phyloP scores from a whole-genome alignment of 495 filamentous ascomycete genomes.

The Tuber indicum region DNA sequence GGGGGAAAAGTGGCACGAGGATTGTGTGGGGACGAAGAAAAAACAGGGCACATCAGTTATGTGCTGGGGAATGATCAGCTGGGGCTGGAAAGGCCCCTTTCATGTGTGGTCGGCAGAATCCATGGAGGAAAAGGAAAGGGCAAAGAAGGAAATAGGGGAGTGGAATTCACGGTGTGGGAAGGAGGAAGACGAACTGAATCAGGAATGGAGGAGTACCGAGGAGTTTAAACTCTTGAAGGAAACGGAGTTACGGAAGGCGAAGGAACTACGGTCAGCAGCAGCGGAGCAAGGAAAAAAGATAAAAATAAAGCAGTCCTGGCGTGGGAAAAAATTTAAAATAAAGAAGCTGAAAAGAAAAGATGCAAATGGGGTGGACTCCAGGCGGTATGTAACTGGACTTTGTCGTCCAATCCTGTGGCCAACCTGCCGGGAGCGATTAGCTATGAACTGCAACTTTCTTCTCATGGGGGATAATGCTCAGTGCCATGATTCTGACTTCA shows the following conservation, averaged over 20 bases:
- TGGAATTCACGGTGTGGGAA: neutral
- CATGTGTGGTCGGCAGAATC: neutral
- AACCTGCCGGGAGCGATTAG: constrained; percentile 5
- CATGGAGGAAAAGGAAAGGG: neutral
- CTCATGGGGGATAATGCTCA: constrained; percentile 4
- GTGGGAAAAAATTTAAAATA: constrained; percentile 8
- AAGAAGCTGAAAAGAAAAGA: constrained; percentile 4
- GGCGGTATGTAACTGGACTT: constrained; percentile 7
- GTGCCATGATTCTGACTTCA: constrained; percentile 8
- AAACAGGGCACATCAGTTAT: neutral
- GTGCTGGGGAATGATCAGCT: constrained; percentile 11
- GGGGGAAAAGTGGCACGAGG: too few relatives aligned
- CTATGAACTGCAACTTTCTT: neutral
- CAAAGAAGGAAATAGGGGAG: neutral
- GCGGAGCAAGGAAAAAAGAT: neutral
- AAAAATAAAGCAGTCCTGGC: neutral
- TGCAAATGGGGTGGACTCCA: neutral
- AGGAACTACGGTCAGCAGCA: neutral
- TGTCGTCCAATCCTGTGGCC: neutral
- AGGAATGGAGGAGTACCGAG: neutral
- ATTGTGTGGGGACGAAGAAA: too few relatives aligned
- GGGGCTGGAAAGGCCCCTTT: neutral
- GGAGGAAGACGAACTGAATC: neutral
- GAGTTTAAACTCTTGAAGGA: neutral
- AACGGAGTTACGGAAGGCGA: neutral